Base-by-base conservation (phyloP, 805 yeast genomes). In the Torulaspora quercuum region DNA sequence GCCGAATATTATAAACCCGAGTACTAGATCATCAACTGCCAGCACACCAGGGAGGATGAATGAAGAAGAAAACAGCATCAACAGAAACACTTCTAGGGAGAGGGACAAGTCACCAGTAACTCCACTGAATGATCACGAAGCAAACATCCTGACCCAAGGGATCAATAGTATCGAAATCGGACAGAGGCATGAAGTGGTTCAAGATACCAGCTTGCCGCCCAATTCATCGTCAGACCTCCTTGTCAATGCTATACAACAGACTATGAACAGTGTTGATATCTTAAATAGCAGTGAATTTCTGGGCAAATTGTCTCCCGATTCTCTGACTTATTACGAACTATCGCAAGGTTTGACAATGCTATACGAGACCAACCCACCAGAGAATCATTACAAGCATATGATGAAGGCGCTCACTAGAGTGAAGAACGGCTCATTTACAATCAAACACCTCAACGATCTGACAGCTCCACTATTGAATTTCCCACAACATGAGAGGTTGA, bases 361-460 rank as follows among this genome's bases (percentile, higher is more conserved):
- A 8, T 30, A 43, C 6, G 36, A 14, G 13, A 29, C 29, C 6
- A 37, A 35, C 10, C 28, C 39, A 7, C 18, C 29, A 10, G 38
- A 32, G 6, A 29, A 37, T 8, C 37, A 42, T 34, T 42, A 45
- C 13, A 46, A 35, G 3, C 52, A 48, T 17, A 30, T 55, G 44
- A 17, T 32, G 19, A 43, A 46, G 19, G 55, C 53, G 2, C 40
- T 55, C 3, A 33, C 33, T 12, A 46, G 55, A 36, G 53, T 57
- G 3, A 42, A 52, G 26, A 49, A 45, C 20, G 52, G 58, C 2
- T 49, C 62, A 1, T 59, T 58, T 37, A 45, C 59, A 1, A 45
- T 53, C 30, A 54, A 46, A 26, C 60, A 57, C 38, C 28, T 57
- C 26, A 50, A 50, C 21, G 42, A 46, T 26, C 33, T 57, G 17